A percentile compares a stretch with the other conserved stretches of the same genome.
phyloP scores from a whole-genome alignment of 257 asterid genomes.

The Solanum piurae region DNA sequence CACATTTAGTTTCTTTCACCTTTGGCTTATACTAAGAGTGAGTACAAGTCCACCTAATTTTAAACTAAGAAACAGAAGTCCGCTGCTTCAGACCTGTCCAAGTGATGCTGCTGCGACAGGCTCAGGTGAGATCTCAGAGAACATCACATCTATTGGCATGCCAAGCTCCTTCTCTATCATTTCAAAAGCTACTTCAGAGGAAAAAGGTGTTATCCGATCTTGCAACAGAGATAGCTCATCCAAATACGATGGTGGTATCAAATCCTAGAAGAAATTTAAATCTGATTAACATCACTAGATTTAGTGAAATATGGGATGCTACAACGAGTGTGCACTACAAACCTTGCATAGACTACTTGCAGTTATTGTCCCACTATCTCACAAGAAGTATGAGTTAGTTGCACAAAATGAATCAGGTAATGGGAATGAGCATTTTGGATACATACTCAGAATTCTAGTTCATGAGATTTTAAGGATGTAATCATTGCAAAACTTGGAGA shows the following conservation, averaged over 20 bases:
- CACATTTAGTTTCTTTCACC: background rate
- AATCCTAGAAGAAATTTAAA: conserved; percentile 39
- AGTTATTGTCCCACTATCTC: background rate
- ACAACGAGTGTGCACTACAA: background rate
- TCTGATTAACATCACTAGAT: background rate
- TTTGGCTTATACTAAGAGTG: background rate
- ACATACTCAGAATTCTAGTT: background rate
- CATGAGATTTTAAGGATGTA: background rate
- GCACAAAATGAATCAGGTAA: background rate
- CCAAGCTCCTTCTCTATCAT: conserved; percentile 82
- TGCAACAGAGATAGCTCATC: conserved; percentile 88
- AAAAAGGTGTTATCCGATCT: conserved; percentile 90
- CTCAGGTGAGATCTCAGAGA: conserved; percentile 90
- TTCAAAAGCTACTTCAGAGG: conserved; percentile 73
- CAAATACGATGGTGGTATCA: conserved; percentile 88
- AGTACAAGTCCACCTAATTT: background rate
- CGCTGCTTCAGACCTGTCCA: conserved; percentile 58
- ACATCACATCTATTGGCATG: conserved; percentile 63
- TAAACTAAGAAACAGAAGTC: background rate
- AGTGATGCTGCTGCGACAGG: conserved; percentile 99
- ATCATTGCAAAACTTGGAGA: background rate
- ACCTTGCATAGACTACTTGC: background rate
- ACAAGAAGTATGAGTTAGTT: background rate
- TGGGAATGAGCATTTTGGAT: background rate
- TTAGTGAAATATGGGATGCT: background rate